Percentiles rank a stretch among this genome's conserved stretches.
phyloP scores from a whole-genome alignment of 208 protist species.

The Trypanosoma rangeli region DNA sequence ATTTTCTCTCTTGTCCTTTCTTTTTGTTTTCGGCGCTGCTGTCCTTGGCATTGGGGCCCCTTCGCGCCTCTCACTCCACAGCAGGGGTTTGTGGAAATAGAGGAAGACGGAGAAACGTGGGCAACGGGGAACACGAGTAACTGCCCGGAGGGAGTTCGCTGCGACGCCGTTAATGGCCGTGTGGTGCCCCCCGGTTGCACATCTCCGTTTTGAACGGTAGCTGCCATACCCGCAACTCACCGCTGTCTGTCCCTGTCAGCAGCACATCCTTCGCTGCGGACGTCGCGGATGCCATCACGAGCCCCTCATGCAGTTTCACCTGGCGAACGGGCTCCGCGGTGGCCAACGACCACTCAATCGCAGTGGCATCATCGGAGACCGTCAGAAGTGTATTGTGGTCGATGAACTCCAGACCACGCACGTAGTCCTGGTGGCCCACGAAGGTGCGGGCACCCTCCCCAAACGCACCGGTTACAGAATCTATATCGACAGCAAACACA shows the following conservation, averaged over 20 bases:
- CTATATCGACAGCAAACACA: constrained; percentile 70
- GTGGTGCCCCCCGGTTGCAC: neutral
- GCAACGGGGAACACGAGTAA: neutral
- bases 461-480: constrained; percentile 39
- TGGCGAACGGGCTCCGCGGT: constrained; percentile 54
- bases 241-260: constrained; percentile 72
- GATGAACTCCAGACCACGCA: constrained; percentile 78
- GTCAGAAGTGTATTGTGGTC: constrained; percentile 57
- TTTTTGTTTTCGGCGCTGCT: no score
- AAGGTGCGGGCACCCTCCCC: constrained; percentile 51
- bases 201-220: constrained; percentile 69
- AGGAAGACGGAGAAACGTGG: neutral
- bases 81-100: neutral
- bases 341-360: constrained; percentile 64
- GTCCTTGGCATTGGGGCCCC: no score
- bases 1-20: no score
- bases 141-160: neutral
- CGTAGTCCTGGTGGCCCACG: constrained; percentile 74
- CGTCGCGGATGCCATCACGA: constrained; percentile 78
- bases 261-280: constrained; percentile 41
- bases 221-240: constrained; percentile 72
- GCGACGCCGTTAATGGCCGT: neutral
- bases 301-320: constrained; percentile 73
- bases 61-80: neutral
- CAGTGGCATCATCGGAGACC: constrained; percentile 80